These are phyloP conservation scores for Mycena haematopus DNA, from an alignment of 768 basidiomycete species.

Conservation along the genomic window DNA sequence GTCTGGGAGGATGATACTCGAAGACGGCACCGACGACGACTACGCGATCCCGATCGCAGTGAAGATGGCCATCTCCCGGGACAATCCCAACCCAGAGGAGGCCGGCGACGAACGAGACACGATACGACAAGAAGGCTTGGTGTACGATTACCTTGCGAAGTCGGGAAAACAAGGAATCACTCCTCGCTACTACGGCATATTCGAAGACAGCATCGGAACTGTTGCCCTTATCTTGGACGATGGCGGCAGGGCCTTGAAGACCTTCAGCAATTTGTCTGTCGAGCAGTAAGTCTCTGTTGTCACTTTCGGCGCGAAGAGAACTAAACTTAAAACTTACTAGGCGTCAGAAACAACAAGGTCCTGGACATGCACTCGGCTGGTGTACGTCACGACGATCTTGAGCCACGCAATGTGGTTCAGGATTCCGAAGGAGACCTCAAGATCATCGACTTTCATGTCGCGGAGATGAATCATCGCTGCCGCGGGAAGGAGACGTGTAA, in stretches of 20 bases:
- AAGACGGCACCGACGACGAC: slow-evolving; percentile 5
- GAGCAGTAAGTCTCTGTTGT: slow-evolving; percentile 5
- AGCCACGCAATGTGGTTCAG: slow-evolving; percentile 15
- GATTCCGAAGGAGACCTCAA: slow-evolving; percentile 9
- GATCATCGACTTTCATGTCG: slow-evolving; percentile 27
- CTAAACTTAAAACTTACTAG: too few species aligned
- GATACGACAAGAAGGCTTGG: slow-evolving; percentile 5
- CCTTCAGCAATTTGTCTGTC: neutral
- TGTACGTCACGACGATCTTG: slow-evolving; percentile 16
- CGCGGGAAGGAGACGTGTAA: slow-evolving; percentile 16
- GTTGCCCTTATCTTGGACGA: slow-evolving; percentile 17
- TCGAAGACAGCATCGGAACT: slow-evolving; percentile 12
- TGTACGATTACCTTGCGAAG: slow-evolving; percentile 14
- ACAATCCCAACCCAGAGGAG: neutral
- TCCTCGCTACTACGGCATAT: slow-evolving; percentile 16
- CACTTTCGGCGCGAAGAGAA: neutral
- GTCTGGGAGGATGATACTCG: slow-evolving; percentile 18
- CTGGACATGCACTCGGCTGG: slow-evolving; percentile 20
- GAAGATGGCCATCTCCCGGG: slow-evolving; percentile 18
- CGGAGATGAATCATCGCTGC: slow-evolving; percentile 15
- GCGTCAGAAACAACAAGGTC: slow-evolving; percentile 4
- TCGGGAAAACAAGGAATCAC: slow-evolving; percentile 6
- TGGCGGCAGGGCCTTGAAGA: slow-evolving; percentile 9
- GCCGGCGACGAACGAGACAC: neutral
- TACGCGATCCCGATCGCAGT: neutral